Evolutionary conservation across 2,329 filamentous ascomycete species (phyloP).

Genomic region (Fusarium sp.): DNA sequence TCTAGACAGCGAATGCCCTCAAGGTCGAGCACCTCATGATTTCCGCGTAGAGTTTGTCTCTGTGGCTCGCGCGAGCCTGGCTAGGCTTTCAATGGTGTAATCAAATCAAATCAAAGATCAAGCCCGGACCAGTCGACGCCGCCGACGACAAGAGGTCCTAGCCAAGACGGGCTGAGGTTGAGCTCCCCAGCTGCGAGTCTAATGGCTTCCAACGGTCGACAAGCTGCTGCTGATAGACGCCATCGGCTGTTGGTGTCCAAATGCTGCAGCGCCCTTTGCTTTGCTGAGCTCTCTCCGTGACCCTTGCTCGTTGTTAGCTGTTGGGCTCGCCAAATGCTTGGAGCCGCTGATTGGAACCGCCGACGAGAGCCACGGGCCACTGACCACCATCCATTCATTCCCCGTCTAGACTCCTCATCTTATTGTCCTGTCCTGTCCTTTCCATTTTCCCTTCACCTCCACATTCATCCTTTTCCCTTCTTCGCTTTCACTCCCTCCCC

Average conservation of each 20-base stretch:
- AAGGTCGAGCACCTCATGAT: constrained; percentile 10
- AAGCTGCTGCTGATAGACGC: background rate
- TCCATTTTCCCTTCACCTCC: constrained; percentile 1
- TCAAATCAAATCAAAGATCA: constrained; percentile 3
- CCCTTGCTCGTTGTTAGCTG: constrained; percentile 14
- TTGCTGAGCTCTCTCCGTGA: background rate
- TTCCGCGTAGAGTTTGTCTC: background rate
- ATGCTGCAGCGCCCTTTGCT: background rate
- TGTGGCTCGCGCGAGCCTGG: constrained; percentile 4
- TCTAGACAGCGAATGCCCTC: background rate
- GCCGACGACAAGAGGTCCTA: constrained; percentile 10
- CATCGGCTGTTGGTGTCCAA: background rate
- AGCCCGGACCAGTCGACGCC: constrained; percentile 1
- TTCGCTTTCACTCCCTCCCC: background rate
- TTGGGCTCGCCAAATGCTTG: constrained; percentile 20
- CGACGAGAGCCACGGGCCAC: background rate
- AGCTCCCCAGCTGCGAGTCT: constrained; percentile 8
- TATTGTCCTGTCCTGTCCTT: background rate
- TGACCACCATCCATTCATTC: constrained; percentile 11
- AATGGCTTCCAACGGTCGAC: constrained; percentile 1
- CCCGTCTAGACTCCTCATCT: constrained; percentile 1
- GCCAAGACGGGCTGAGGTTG: constrained; percentile 8
- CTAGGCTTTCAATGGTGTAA: constrained; percentile 17
- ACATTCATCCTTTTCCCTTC: background rate
- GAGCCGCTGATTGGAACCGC: constrained; percentile 26